These are phyloP conservation scores for Lactarius trivialis DNA, from an alignment of 768 basidiomycete genomes.

Conservation along the genomic window DNA sequence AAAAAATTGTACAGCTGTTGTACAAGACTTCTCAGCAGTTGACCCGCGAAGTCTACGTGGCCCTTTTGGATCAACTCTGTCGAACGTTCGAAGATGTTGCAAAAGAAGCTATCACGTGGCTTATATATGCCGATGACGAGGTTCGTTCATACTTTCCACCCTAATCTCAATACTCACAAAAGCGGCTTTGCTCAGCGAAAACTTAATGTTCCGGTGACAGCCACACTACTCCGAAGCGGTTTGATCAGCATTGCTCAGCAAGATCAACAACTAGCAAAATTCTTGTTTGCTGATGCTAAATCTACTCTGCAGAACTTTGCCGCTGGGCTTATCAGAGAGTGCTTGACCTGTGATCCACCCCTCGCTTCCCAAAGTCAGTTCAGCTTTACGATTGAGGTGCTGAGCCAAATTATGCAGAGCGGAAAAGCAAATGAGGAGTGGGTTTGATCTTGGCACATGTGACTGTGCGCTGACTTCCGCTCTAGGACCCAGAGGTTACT, in stretches of 20 bases:
- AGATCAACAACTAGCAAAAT: slow-evolving; percentile 87
- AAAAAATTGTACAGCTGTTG: slow-evolving; percentile 91
- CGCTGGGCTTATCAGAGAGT: slow-evolving; percentile 79
- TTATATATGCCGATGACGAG: slow-evolving; percentile 94
- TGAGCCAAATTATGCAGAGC: slow-evolving; percentile 62
- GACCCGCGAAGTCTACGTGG: slow-evolving; percentile 89
- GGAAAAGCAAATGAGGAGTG: slow-evolving; percentile 85
- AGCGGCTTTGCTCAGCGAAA: slow-evolving; percentile 59
- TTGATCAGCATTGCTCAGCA: slow-evolving; percentile 71
- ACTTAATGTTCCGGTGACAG: slow-evolving; percentile 90
- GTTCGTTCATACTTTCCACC: slow-evolving; percentile 38
- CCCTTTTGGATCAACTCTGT: slow-evolving; percentile 83
- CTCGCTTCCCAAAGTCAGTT: slow-evolving; percentile 77
- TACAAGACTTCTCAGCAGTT: slow-evolving; percentile 85
- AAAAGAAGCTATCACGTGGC: slow-evolving; percentile 95
- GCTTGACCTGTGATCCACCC: slow-evolving; percentile 73
- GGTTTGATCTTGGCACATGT: slow-evolving; percentile 29
- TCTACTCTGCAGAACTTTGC: slow-evolving; percentile 75
- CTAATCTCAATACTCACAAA: background rate
- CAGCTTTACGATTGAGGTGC: slow-evolving; percentile 69
- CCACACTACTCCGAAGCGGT: slow-evolving; percentile 78
- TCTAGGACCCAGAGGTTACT: slow-evolving; percentile 62
- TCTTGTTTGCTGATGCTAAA: slow-evolving; percentile 70
- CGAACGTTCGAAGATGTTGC: slow-evolving; percentile 86
- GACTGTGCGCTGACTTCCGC: slow-evolving; percentile 9